Evolutionary conservation across 139 green algal species (phyloP), one percentile per base, ranked within the genome.

Genomic region (Chlorella sorokiniana): DNA sequence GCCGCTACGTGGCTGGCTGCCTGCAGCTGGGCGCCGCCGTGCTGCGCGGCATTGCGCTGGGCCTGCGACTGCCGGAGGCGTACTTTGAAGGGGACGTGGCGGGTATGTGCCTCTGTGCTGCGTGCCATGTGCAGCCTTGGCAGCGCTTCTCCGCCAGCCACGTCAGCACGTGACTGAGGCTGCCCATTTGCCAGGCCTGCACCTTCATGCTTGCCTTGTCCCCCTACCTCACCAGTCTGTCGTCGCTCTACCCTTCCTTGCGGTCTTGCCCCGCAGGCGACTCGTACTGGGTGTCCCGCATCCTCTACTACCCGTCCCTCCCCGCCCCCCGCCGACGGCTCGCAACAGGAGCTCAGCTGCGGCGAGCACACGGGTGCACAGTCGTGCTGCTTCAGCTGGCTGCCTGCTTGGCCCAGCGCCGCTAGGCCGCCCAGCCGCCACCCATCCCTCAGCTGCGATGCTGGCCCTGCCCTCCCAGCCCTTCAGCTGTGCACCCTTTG

Each of bases 261-360:
- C 31, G 10, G 18, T 33, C 20, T 68, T 14, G 8, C 25, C 8
- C 31, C 42, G 10, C 64, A 71, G 64, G 64, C 8, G 68, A 54
- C 40, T 67, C 61, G 35, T 91, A 91, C 52, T 93, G 87, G 86
- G 54, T 73, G 25, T 73, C 62, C 3, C 82, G 89, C 6, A 81
- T 91, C 14, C 90, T 93, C 31, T 81, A 91, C 79, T 93, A 93
- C 78, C 89, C 89, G 0, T 84, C 89, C 1, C 78, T 91, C 48
- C 56, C 56, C 6, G 18, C 18, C 48, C 14, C 16, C 48, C 48
- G 20, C 62, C 67, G 48, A 83, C 76, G 64, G 74, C 31, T 72
- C 48, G 51, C 18, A 68, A 29, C n/a, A n/a, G 56, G 83, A 87
- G 81, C 81, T 94, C 35, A 87, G 72, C 44, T 94, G 90, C 76